These are phyloP conservation scores for Aschersonia sp. DNA, from an alignment of 2,329 filamentous ascomycete genomes.

Conservation along the genomic window DNA sequence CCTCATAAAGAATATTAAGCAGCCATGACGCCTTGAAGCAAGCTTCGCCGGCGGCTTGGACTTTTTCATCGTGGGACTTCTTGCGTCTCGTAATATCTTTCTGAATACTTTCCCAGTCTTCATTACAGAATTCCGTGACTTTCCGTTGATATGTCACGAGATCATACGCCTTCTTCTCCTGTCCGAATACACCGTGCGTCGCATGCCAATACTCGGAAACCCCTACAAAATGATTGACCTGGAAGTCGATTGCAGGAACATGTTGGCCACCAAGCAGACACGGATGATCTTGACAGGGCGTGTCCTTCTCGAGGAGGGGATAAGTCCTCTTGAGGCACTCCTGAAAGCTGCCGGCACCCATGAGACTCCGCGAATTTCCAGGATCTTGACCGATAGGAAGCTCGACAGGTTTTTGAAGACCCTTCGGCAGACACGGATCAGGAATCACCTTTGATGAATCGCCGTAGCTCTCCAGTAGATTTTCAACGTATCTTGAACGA, in stretches of 20 bases:
- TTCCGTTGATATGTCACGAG: conserved; percentile 77
- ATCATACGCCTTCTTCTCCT: conserved; percentile 72
- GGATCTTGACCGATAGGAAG: conserved; percentile 25
- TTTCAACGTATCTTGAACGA: conserved; percentile 67
- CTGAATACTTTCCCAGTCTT: conserved; percentile 67
- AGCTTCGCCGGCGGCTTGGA: conserved; percentile 67
- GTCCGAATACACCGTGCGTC: conserved; percentile 82
- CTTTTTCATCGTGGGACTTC: conserved; percentile 63
- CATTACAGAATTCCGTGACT: conserved; percentile 72
- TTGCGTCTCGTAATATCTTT: conserved; percentile 48
- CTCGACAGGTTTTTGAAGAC: conserved; percentile 61
- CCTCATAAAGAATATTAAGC: conserved; percentile 90
- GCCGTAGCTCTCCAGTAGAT: conserved; percentile 52
- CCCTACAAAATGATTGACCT: conserved; percentile 93
- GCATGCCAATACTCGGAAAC: conserved; percentile 99
- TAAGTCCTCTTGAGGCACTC: conserved; percentile 73
- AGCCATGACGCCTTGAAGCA: conserved; percentile 99
- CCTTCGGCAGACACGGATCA: conserved; percentile 79
- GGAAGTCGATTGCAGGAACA: conserved; percentile 89
- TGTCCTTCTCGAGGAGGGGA: conserved; percentile 79
- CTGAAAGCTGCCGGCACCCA: conserved; percentile 78
- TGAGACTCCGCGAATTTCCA: conserved; percentile 35
- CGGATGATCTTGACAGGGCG: conserved; percentile 65
- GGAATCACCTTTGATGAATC: conserved; percentile 52
- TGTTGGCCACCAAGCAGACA: conserved; percentile 86